Base-by-base conservation (phyloP, 768 basidiomycete species). In the Rhodotorula graminis region DNA sequence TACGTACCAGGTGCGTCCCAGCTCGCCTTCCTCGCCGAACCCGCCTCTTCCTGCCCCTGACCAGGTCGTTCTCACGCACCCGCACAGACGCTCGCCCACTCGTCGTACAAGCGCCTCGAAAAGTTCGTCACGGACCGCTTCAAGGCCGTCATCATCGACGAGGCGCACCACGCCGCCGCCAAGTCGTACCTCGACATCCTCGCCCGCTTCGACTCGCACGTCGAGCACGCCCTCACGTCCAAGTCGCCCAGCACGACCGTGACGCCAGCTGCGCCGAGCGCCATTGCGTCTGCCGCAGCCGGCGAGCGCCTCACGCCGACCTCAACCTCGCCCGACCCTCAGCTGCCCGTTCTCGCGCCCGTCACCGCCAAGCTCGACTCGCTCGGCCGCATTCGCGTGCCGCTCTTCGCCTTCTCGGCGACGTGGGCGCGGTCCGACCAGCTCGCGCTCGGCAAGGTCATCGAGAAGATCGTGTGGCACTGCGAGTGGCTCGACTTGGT, bases 401-500 rank as follows among this genome's bases (percentile, higher is more conserved):
- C 94, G 6, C 88, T 96, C 63, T 85, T 98, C 59, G 95, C 94
- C 0, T 96, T 98, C 80, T 93, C 92, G 66, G 95, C 95, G 3
- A 98, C 95, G 0, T 96, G 96, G 82, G 88, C 88, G 74, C 86
- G 95, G 42, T 90, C 94, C 75, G 95, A 98, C 76, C 90, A 92
- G 9, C 83, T 94, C 4, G 91, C 93, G 4, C 85, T 98, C 8
- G 89, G 91, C 12, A 88, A 89, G 6, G 89, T 96, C 3, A 97
- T 95, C 77, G 87, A 96, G 78, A 84, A 85, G 61, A 93, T 98
- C 64, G 94, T 96, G 0, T 98, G 92, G 80, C 94, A 98, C 79
- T 86, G 87, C 27, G 91, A 92, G 75, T 92, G 96, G 76, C 80
- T 92, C 21, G 88, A 91, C 64, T 94, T 97, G 93, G 90, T 98